Percentiles rank a stretch among this genome's conserved stretches.
phyloP scores from a whole-genome alignment of 129 eudicot species.

The Sambucus nigra region DNA sequence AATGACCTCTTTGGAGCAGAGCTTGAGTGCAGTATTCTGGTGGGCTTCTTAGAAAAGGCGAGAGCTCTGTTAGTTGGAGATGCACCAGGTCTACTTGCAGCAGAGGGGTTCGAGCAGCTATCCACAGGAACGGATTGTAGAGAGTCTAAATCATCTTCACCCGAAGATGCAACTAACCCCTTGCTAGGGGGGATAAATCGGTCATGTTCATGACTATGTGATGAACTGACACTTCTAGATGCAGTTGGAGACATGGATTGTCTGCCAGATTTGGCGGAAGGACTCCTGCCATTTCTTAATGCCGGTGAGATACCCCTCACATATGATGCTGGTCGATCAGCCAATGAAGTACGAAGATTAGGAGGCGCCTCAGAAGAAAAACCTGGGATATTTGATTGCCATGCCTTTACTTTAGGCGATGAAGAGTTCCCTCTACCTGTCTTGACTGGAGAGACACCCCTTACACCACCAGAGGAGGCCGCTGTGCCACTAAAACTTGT shows the following conservation, averaged over 20 bases:
- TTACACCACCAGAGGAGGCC: no score
- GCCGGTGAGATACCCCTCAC: conserved; percentile 96
- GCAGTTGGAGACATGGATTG: conserved; percentile 90
- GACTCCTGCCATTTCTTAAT: conserved; percentile 50
- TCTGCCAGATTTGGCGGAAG: conserved; percentile 34
- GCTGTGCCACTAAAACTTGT: conserved; percentile 45
- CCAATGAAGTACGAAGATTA: conserved; percentile 83
- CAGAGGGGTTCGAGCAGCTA: conserved; percentile 35
- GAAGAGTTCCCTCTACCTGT: conserved; percentile 62
- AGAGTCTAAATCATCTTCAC: conserved; percentile 82
- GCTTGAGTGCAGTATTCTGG: conserved; percentile 41
- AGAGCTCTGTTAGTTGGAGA: conserved; percentile 39
- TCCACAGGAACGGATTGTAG: conserved; percentile 44
- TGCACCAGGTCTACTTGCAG: conserved; percentile 37
- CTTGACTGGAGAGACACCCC: conserved; percentile 69
- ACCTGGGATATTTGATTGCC: conserved; percentile 90
- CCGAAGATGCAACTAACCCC: conserved; percentile 77
- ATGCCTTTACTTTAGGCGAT: conserved; percentile 78
- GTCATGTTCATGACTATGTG: conserved; percentile 72
- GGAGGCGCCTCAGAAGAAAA: conserved; percentile 89
- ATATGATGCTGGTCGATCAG: conserved; percentile 89
- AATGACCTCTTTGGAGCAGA: conserved; percentile 94
- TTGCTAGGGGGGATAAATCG: conserved; percentile 52
- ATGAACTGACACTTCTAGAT: conserved; percentile 73
- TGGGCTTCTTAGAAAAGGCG: conserved; percentile 48